A percentile compares a stretch with the other conserved stretches of the same genome.
These are phyloP conservation scores for Ascochyta pisi DNA, from an alignment of 2,329 filamentous ascomycete species.

Conservation along the genomic window DNA sequence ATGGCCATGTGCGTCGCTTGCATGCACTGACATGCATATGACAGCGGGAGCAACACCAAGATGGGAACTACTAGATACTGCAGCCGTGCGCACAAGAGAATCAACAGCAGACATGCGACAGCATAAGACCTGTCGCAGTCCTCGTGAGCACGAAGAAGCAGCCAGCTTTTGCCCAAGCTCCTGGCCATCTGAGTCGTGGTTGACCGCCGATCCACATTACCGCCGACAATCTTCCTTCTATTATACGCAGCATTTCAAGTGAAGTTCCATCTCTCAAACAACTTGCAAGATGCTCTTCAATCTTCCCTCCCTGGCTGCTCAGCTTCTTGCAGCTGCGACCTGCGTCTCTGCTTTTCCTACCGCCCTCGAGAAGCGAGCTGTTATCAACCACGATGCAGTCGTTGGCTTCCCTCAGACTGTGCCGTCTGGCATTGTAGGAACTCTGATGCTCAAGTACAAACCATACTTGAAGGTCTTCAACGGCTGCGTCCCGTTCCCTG, in stretches of 20 bases:
- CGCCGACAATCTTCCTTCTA: neutral
- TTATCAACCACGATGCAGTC: conserved; percentile 55
- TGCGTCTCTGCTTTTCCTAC: conserved; percentile 35
- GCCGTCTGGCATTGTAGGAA: conserved; percentile 55
- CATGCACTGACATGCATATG: conserved; percentile 8
- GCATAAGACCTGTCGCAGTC: conserved; percentile 5
- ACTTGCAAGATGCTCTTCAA: conserved; percentile 32
- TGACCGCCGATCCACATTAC: conserved; percentile 1
- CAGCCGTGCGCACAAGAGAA: neutral
- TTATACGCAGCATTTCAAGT: neutral
- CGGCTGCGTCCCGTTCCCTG: conserved; percentile 69
- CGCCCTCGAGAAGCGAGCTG: conserved; percentile 48
- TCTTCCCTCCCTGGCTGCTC: conserved; percentile 28
- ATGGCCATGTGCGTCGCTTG: conserved; percentile 5
- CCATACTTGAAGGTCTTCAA: conserved; percentile 62
- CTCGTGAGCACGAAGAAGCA: conserved; percentile 3
- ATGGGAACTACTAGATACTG: neutral
- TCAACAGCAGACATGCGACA: neutral
- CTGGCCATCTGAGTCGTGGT: neutral
- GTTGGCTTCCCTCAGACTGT: conserved; percentile 63
- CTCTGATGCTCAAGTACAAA: conserved; percentile 63
- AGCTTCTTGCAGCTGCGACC: conserved; percentile 30
- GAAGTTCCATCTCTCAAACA: neutral
- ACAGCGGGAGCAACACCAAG: conserved; percentile 8
- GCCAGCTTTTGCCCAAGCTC: neutral